A percentile compares a stretch with the other conserved stretches of the same genome.
Conservation (phyloP, 1,139 yeast genomes). For the Geotrichum histeridarum region DNA sequence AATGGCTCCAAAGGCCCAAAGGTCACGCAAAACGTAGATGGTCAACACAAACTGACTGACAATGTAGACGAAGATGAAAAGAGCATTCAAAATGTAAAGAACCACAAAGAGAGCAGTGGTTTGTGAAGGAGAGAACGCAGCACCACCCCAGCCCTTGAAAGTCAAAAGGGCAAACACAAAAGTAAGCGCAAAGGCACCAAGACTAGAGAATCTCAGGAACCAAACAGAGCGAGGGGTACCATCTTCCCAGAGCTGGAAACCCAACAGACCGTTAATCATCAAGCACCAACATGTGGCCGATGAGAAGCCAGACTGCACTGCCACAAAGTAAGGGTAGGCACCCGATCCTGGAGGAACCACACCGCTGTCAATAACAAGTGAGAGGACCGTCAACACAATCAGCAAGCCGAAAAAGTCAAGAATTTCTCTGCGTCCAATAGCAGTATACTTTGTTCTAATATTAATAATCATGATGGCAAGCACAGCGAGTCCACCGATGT, state of each 20-base stretch:
- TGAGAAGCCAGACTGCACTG: constrained; percentile 72
- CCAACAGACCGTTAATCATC: constrained; percentile 68
- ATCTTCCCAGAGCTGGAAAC: constrained; percentile 91
- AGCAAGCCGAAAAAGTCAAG: constrained; percentile 62
- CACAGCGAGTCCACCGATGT: constrained; percentile 64
- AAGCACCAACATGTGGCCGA: constrained; percentile 68
- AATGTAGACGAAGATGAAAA: constrained; percentile 57
- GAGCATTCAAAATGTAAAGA: constrained; percentile 64
- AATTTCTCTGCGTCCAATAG: constrained; percentile 89
- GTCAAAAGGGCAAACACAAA: constrained; percentile 41
- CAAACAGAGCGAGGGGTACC: constrained; percentile 56
- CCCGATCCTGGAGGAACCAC: constrained; percentile 80
- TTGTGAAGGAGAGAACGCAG: constrained; percentile 38
- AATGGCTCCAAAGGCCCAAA: constrained; percentile 87
- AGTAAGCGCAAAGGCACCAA: constrained; percentile 54
- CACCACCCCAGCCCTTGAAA: constrained; percentile 17
- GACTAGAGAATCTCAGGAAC: constrained; percentile 47
- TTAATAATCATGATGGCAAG: constrained; percentile 69
- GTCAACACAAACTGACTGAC: constrained; percentile 67
- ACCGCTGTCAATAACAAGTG: constrained; percentile 83
- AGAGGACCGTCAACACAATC: constrained; percentile 53
- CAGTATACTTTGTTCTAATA: constrained; percentile 80
- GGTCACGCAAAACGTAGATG: constrained; percentile 59
- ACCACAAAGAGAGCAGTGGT: constrained; percentile 64
- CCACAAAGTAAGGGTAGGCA: constrained; percentile 76